Conservation (phyloP, 2,329 filamentous ascomycete species). For the Annulohypoxylon truncatum region DNA sequence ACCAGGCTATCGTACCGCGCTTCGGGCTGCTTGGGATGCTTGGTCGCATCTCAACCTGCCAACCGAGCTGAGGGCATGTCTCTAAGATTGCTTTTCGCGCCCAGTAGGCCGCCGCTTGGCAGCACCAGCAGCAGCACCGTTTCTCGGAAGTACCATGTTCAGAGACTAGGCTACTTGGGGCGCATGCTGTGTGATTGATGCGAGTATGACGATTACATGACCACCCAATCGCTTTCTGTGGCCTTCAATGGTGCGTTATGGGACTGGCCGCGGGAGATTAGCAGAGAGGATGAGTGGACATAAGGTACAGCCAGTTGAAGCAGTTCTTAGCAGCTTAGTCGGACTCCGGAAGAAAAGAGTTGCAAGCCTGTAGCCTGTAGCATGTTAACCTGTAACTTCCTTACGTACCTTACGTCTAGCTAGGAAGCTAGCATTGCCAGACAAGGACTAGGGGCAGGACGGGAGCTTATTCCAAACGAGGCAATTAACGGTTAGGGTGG, state of each 20-base stretch:
- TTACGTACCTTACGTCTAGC: slow-evolving; percentile 9
- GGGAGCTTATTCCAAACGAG: slow-evolving; percentile 34
- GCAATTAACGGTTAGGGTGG: slow-evolving; percentile 21
- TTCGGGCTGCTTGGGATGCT: neutral
- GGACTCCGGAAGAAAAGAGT: slow-evolving; percentile 35
- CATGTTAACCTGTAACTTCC: slow-evolving; percentile 26
- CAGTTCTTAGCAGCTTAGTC: slow-evolving; percentile 21
- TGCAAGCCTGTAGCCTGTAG: neutral
- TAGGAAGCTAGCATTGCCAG: slow-evolving; percentile 13
- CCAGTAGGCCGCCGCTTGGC: slow-evolving; percentile 32
- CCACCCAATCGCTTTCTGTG: slow-evolving; percentile 36
- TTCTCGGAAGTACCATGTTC: slow-evolving; percentile 17
- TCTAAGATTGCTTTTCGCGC: slow-evolving; percentile 40
- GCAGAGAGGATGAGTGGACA: slow-evolving; percentile 40
- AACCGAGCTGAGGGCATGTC: slow-evolving; percentile 27
- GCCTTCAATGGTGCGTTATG: slow-evolving; percentile 41
- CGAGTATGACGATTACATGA: slow-evolving; percentile 41
- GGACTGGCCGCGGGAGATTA: slow-evolving; percentile 48
- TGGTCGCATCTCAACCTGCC: slow-evolving; percentile 24
- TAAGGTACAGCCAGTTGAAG: slow-evolving; percentile 34
- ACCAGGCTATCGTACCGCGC: slow-evolving; percentile 15
- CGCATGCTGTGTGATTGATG: slow-evolving; percentile 42
- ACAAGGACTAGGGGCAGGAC: slow-evolving; percentile 35
- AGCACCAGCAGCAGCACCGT: slow-evolving; percentile 25
- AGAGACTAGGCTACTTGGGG: slow-evolving; percentile 26